Base-by-base conservation (phyloP, 2,329 filamentous ascomycete genomes). In the Cordyceps farinosa region DNA sequence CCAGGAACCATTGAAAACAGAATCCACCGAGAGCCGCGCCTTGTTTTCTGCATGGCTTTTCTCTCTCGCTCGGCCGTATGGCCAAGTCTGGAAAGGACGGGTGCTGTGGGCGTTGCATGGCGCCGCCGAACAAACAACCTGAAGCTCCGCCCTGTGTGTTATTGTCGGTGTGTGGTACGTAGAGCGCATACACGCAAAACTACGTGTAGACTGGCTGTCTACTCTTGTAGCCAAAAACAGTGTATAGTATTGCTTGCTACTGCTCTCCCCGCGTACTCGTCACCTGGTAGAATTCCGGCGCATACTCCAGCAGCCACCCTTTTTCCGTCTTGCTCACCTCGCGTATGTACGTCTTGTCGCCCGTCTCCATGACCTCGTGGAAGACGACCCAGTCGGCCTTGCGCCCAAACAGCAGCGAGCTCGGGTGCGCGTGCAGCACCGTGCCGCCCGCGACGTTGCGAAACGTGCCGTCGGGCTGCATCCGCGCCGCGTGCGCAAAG, bases 311-410 rank as follows among this genome's bases (percentile, higher is more conserved):
- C 69, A 99, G 81, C 91, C 94, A 99, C n/a, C 79, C 81, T 81
- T 92, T 97, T 73, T 97, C 91, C 70, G 98, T 90, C 78, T 91
- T 95, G n/a, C 89, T 95, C 64, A 98, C 80, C 75, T 98, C 94
- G 62, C 92, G 83, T 69, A 99, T 96, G 73, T 89, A 98, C 0
- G 86, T 92, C 81, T 98, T 98, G 67, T 85, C 86, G 10, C 89
- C 87, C 5, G 91, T 96, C 78, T 98, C 91, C 82, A 97, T 86
- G 44, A 97, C 87, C 77, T 97, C 94, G 70, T 96, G 90, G 72
- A 97, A 99, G 40, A 99, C 84, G 10, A 98, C 92, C 92, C 94
- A 98, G 67, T 97, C 92, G 11, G 92, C 92, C 79, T 96, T 97
- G 63, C 93, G 87, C 75, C 97, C 96, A 80, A 98, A 98, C 87